Evolutionary conservation across 148 eudicot genomes (phyloP).

Genomic region (Rhododendron griersonianum): DNA sequence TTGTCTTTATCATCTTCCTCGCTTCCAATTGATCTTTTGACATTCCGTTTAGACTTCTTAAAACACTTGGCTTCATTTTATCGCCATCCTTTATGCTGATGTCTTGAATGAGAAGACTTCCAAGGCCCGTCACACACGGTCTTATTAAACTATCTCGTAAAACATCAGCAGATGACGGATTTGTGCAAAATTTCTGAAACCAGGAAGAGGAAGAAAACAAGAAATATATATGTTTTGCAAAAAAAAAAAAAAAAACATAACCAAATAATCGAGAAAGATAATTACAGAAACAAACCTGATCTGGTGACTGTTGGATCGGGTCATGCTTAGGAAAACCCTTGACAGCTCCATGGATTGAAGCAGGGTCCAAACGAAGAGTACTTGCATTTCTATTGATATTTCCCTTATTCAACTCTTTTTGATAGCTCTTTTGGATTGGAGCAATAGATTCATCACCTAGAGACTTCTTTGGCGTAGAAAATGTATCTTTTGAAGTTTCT

Average conservation of each 20-base stretch:
- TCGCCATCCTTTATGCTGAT: background rate
- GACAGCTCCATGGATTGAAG: background rate
- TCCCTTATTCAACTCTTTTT: background rate
- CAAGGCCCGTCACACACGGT: background rate
- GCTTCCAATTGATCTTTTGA: background rate
- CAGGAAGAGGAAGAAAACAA: background rate
- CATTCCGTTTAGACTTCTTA: background rate
- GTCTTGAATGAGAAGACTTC: background rate
- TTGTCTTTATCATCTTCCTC: background rate
- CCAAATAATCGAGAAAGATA: background rate
- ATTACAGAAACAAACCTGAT: background rate
- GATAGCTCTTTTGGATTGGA: background rate
- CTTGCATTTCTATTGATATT: background rate
- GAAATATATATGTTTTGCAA: background rate
- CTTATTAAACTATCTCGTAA: background rate
- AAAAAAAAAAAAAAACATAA: background rate
- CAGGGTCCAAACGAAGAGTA: background rate
- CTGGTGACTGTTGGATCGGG: background rate
- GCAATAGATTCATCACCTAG: background rate
- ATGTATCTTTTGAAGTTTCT: background rate
- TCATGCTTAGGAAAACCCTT: background rate
- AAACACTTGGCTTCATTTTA: background rate
- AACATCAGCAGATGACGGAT: background rate
- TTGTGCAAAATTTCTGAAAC: background rate
- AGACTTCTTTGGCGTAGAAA: background rate